These are phyloP conservation scores for Malus domestica DNA, from an alignment of 306 rosid genomes.

Conservation along the genomic window ASM211411v1 NC_041804.1:15894001-15894500, in stretches of 20 bases:
- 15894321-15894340: not conserved
- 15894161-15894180: not conserved
- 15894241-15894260: not conserved
- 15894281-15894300: not conserved
- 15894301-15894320: not conserved
- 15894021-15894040: not conserved
- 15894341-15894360: too few relatives aligned
- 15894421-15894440: not conserved
- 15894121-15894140: too few relatives aligned
- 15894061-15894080: not conserved
- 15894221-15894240: too few relatives aligned
- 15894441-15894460: not conserved
- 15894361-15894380: too few relatives aligned
- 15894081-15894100: too few relatives aligned
- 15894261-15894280: not conserved
- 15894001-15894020: not conserved
- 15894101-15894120: not conserved
- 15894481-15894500: constrained; percentile 6
- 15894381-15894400: not conserved
- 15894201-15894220: not conserved
- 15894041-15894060: not conserved
- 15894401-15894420: not conserved
- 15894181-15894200: too few relatives aligned
- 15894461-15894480: not conserved
- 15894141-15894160: too few relatives aligned